Percentiles rank a stretch among this genome's conserved stretches.
Evolutionary conservation across 2,329 filamentous ascomycete species (phyloP).

Genomic region (Fusarium pseudoanthophilum): DNA sequence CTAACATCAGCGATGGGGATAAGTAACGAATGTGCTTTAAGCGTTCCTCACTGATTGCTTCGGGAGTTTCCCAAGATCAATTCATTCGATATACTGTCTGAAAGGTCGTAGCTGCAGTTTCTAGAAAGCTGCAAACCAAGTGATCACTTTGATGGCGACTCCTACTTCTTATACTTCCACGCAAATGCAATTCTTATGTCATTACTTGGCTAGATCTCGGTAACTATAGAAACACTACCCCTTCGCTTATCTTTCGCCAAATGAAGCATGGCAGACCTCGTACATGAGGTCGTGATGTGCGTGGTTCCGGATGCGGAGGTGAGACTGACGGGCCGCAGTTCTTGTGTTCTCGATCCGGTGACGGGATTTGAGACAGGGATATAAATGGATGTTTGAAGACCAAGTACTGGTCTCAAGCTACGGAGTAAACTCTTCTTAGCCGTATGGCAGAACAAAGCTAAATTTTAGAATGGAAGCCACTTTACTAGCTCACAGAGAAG

Average conservation of each 20-base stretch:
- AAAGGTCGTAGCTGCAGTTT: too few species aligned
- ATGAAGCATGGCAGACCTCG: slow-evolving; percentile 27
- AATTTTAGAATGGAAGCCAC: too few species aligned
- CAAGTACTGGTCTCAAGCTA: not conserved
- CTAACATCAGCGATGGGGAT: not conserved
- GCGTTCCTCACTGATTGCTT: not conserved
- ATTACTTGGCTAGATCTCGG: not conserved
- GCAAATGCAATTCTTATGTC: not conserved
- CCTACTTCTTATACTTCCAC: slow-evolving; percentile 9
- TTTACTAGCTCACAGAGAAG: not conserved
- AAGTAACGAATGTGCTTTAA: fast-evolving
- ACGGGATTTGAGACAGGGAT: not conserved
- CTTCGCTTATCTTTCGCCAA: slow-evolving; percentile 21
- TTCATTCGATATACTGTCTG: fast-evolving
- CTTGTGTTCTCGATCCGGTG: not conserved
- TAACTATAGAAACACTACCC: not conserved
- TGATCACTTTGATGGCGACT: not conserved
- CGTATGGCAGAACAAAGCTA: not conserved
- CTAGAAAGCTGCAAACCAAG: not conserved
- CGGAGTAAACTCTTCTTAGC: too few species aligned
- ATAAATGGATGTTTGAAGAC: not conserved
- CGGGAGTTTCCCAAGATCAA: fast-evolving
- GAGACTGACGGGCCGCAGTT: not conserved
- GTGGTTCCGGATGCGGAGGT: slow-evolving; percentile 27
- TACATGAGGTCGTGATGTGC: not conserved